Base-by-base conservation (phyloP, 768 basidiomycete species). In the Agaricus sinodeliciosus region DNA sequence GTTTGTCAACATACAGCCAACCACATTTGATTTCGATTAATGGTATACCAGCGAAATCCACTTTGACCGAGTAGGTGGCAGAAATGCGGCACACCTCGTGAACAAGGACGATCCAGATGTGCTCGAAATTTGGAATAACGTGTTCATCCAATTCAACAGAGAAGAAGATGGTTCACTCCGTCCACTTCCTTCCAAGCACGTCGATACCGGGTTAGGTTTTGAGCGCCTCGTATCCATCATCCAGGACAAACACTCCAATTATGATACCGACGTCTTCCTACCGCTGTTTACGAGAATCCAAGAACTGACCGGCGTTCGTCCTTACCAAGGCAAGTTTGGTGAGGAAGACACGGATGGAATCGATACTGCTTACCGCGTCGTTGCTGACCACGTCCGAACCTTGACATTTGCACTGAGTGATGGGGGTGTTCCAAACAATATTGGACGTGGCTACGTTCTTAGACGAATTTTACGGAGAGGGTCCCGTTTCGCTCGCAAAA, bases 161-260 rank as follows among this genome's bases (percentile, higher is more conserved):
- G 95, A 98, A 67, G 80, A 82, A 41, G 89, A 94, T 53, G 87
- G 89, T 37, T 81, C 84, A 16, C 78, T 99, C 13, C 82, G 79
- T 48, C 55, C 80, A 0, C 79, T 99, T 12, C 96, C 96, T 22
- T 81, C 85, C 28, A 93, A 94, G 69, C 96, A 99, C 61, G 90
- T 99, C 57, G 96, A 99, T 65, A 99, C 96, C 5, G 96, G 96
- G 47, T 94, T 99, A 94, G 96, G 96, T 40, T 99, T 96, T 68
- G 96, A 99, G 67, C 90, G 96, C 48, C 76, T 99, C 26, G 96
- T 99, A 25, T 96, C 94, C 13, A 85, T 88, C 37, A 74, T 98
- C 7, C 96, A 99, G 66, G 83, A 92, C 69, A 87, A 82, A 63
- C 74, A 80, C 19, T 98, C 95, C 43, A 99, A 98, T 71, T 99